A percentile compares a stretch with the other conserved stretches of the same genome.
phyloP scores from a whole-genome alignment of 768 basidiomycete genomes.

The Leccinum truebloodii region DNA sequence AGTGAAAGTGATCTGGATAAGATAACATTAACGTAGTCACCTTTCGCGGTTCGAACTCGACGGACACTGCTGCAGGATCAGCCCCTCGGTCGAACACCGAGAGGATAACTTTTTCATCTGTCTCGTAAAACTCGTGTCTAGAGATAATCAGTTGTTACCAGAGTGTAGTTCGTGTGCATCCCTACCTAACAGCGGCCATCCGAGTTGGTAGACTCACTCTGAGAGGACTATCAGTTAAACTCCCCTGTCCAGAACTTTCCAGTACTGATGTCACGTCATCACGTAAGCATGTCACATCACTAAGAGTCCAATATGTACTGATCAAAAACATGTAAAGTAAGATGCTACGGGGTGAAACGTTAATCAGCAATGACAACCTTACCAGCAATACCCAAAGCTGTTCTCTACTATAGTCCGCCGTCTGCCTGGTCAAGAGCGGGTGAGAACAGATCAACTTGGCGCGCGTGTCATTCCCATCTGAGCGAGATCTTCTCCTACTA shows the following conservation, averaged over 20 bases:
- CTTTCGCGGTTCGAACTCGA: conserved; percentile 65
- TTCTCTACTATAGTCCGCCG: conserved; percentile 65
- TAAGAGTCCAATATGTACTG: background rate
- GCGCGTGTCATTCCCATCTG: background rate
- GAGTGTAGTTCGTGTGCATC: background rate
- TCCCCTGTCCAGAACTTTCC: conserved; percentile 29
- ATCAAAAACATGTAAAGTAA: background rate
- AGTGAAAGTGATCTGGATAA: background rate
- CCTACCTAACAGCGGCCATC: conserved; percentile 34
- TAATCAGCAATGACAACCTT: background rate
- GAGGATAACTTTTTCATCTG: conserved; percentile 70
- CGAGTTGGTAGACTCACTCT: background rate
- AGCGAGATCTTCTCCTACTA: conserved; percentile 3
- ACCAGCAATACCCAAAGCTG: conserved; percentile 63
- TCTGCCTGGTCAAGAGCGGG: conserved; percentile 69
- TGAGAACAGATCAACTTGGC: conserved; percentile 31
- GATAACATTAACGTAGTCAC: conserved; percentile 36
- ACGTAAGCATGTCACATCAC: background rate
- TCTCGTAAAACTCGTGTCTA: conserved; percentile 89
- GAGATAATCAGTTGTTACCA: background rate
- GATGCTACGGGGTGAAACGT: background rate
- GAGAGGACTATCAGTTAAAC: background rate
- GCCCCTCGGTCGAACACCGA: conserved; percentile 80
- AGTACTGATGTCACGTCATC: conserved; percentile 27
- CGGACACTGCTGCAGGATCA: conserved; percentile 59